Percentiles rank a stretch among this genome's conserved stretches.
Conservation (phyloP, 2,329 filamentous ascomycete genomes). For the Sodiomyces alkalinus region DNA sequence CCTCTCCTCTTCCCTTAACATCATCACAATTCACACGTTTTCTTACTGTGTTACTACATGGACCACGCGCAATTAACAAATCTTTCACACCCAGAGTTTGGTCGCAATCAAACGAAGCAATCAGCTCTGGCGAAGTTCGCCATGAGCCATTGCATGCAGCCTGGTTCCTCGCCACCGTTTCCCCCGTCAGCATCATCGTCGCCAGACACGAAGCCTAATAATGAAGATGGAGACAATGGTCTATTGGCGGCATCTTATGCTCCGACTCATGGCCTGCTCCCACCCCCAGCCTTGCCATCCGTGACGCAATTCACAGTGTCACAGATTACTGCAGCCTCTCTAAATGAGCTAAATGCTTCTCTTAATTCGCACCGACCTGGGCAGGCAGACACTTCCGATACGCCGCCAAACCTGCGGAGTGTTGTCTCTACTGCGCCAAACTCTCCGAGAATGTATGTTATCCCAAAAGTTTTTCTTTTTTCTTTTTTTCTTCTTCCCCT, state of each 20-base stretch:
- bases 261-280: slow-evolving; percentile 13
- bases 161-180: slow-evolving; percentile 15
- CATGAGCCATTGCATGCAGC: too few species aligned
- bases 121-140: slow-evolving; percentile 27
- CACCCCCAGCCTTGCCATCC: slow-evolving; percentile 17
- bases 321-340: too few species aligned
- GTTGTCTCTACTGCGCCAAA: slow-evolving; percentile 42
- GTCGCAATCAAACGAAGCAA: slow-evolving; percentile 20
- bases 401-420: slow-evolving; percentile 40
- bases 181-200: slow-evolving; percentile 13
- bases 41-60: too few species aligned
- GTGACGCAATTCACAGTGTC: too few species aligned
- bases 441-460: slow-evolving; percentile 39
- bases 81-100: slow-evolving; percentile 8
- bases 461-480: slow-evolving; percentile 1
- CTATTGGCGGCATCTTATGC: too few species aligned
- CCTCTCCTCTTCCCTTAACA: too few species aligned
- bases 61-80: slow-evolving; percentile 1
- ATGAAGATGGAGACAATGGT: too few species aligned
- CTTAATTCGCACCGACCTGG: too few species aligned
- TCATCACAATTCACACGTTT: too few species aligned
- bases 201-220: slow-evolving; percentile 14
- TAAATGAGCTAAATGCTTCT: slow-evolving; percentile 24
- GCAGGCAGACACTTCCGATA: slow-evolving; percentile 24
- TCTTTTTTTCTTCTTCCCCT: slow-evolving; percentile 3